These are phyloP conservation scores for Ramaria sp. DNA, from an alignment of 768 basidiomycete species.

Conservation along the genomic window DNA sequence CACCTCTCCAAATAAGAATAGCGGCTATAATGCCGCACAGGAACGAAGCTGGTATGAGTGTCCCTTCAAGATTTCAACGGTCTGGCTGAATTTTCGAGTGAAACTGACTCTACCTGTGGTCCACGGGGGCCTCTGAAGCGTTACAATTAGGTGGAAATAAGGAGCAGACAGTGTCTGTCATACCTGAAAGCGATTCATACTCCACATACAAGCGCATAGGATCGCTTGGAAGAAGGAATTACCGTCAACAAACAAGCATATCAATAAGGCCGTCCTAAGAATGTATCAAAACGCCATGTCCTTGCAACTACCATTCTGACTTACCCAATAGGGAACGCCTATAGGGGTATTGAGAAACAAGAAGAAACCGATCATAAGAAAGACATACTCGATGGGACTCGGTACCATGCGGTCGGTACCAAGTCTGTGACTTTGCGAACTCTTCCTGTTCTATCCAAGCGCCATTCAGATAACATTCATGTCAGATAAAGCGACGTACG, in stretches of 20 bases:
- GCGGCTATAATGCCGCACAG: conserved; percentile 67
- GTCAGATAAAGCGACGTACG: conserved; percentile 31
- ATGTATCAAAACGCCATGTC: too few species aligned
- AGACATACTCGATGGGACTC: conserved; percentile 57
- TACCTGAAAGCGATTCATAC: conserved; percentile 44
- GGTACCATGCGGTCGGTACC: conserved; percentile 81
- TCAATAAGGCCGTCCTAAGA: conserved; percentile 52
- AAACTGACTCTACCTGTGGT: conserved; percentile 28
- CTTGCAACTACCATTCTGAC: conserved; percentile 9
- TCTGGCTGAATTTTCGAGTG: conserved; percentile 8
- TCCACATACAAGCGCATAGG: conserved; percentile 75
- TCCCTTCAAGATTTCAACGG: conserved; percentile 28
- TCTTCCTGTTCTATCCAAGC: conserved; percentile 47
- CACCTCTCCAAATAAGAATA: conserved; percentile 65
- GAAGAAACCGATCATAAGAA: neutral
- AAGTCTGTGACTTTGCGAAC: conserved; percentile 64
- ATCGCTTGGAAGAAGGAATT: conserved; percentile 78
- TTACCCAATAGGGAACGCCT: conserved; percentile 66
- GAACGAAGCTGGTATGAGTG: conserved; percentile 63
- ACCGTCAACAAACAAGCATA: conserved; percentile 60
- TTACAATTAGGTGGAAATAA: neutral
- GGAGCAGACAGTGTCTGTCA: conserved; percentile 9
- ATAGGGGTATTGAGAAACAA: neutral
- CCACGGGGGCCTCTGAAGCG: conserved; percentile 59
- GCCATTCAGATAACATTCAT: neutral